A percentile compares a stretch with the other conserved stretches of the same genome.
Evolutionary conservation across 371 early-diverging fungal genomes (phyloP).

Genomic region (Mortierella sp.): DNA sequence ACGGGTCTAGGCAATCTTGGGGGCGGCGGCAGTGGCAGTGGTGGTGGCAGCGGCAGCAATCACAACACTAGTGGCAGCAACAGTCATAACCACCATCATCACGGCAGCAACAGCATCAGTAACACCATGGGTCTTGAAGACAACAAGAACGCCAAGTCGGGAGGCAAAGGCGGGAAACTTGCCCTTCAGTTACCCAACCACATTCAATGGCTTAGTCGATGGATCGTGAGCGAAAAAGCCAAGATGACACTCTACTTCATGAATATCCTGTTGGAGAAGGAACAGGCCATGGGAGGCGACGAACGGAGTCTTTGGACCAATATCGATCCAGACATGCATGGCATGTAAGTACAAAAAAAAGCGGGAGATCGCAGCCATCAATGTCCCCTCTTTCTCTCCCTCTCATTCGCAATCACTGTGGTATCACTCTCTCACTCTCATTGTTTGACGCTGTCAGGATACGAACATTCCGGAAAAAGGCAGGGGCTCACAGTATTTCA

Average conservation of each 20-base stretch:
- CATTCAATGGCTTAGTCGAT: conserved; percentile 65
- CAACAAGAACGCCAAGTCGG: not conserved
- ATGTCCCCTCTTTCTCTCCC: not conserved
- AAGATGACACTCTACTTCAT: conserved; percentile 75
- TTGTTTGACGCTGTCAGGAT: conserved; percentile 61
- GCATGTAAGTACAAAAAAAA: conserved; percentile 61
- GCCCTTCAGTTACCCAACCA: conserved; percentile 58
- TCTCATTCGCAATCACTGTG: not conserved
- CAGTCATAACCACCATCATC: too few species aligned
- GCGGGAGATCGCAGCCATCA: too few species aligned
- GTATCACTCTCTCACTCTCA: not conserved
- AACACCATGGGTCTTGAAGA: not conserved
- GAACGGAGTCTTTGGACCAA: conserved; percentile 68
- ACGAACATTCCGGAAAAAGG: conserved; percentile 61
- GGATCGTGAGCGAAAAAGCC: conserved; percentile 64
- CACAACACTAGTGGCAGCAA: not conserved
- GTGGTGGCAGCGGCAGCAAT: not conserved
- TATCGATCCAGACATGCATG: conserved; percentile 64
- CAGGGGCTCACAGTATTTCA: conserved; percentile 64
- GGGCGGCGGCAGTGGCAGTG: not conserved
- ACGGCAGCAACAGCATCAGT: not conserved
- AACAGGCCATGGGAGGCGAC: conserved; percentile 62
- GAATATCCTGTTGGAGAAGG: conserved; percentile 64
- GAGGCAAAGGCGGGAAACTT: conserved; percentile 12
- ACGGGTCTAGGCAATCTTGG: not conserved